These are phyloP conservation scores for Botryosphaeria dothidea DNA, from an alignment of 2,329 filamentous ascomycete genomes.

Conservation along the genomic window DNA sequence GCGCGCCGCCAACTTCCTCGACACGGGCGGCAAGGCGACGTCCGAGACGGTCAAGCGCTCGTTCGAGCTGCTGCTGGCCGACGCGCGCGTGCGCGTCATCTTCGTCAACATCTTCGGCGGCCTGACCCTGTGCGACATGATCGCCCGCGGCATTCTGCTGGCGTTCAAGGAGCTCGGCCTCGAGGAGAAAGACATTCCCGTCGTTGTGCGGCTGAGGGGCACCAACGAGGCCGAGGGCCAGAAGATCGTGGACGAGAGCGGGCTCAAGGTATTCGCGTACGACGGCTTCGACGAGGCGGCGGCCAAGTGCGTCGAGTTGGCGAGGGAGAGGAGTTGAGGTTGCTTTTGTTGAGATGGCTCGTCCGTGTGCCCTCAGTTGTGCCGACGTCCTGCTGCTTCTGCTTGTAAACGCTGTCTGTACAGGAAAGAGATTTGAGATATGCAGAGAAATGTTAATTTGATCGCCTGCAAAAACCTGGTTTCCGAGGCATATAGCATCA, in stretches of 20 bases:
- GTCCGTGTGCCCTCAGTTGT: background rate
- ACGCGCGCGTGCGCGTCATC: constrained; percentile 70
- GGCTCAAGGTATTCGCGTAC: constrained; percentile 68
- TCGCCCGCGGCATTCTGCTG: constrained; percentile 71
- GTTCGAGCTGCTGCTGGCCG: constrained; percentile 72
- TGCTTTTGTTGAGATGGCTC: background rate
- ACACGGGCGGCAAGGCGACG: constrained; percentile 87
- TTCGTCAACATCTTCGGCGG: constrained; percentile 74
- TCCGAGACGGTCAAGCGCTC: constrained; percentile 75
- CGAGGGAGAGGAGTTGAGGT: constrained; percentile 25
- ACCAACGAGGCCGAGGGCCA: constrained; percentile 73
- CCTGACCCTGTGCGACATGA: constrained; percentile 76
- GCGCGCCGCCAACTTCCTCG: constrained; percentile 77
- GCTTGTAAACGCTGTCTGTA: background rate
- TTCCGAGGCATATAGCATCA: background rate
- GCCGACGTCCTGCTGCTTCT: background rate
- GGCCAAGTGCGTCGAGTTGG: constrained; percentile 63
- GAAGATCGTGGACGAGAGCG: constrained; percentile 68
- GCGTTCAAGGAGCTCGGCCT: constrained; percentile 70
- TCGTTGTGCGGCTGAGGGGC: constrained; percentile 75
- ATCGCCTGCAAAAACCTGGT: background rate
- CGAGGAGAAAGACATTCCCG: constrained; percentile 57
- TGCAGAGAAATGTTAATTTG: background rate
- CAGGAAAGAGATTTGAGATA: background rate
- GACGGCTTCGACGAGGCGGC: constrained; percentile 76